These are phyloP conservation scores for Oenanthe javanica DNA, from an alignment of 140 eudicot genomes.

Conservation along the genomic window DNA sequence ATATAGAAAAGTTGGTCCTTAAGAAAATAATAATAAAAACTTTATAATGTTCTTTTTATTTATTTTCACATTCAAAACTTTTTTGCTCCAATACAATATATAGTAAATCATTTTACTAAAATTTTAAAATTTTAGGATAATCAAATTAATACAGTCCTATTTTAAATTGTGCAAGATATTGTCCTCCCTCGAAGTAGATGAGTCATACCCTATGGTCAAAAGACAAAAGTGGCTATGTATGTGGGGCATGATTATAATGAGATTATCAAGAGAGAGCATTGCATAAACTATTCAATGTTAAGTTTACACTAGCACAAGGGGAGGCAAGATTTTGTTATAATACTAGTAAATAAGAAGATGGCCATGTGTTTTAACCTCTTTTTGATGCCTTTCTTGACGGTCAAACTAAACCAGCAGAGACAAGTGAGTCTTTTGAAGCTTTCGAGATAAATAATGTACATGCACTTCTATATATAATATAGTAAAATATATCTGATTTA, in stretches of 20 bases:
- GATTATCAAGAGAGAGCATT: neutral
- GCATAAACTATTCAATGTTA: neutral
- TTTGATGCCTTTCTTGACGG: conserved; percentile 38
- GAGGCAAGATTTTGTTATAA: conserved; percentile 10
- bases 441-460: conserved; percentile 20
- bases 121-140: too few species aligned
- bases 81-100: too few species aligned
- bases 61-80: too few species aligned
- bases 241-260: conserved; percentile 6
- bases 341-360: neutral
- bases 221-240: neutral
- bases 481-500: neutral
- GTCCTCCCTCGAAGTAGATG: neutral
- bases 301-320: conserved; percentile 13
- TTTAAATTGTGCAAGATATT: too few species aligned
- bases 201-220: neutral
- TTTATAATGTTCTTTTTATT: too few species aligned
- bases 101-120: too few species aligned
- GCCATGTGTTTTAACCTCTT: conserved; percentile 30
- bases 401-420: conserved; percentile 26
- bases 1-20: too few species aligned
- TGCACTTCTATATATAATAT: neutral
- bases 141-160: too few species aligned
- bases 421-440: conserved; percentile 22
- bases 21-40: too few species aligned